Base-by-base conservation (phyloP, 768 basidiomycete genomes). In the Mycena epipterygia region DNA sequence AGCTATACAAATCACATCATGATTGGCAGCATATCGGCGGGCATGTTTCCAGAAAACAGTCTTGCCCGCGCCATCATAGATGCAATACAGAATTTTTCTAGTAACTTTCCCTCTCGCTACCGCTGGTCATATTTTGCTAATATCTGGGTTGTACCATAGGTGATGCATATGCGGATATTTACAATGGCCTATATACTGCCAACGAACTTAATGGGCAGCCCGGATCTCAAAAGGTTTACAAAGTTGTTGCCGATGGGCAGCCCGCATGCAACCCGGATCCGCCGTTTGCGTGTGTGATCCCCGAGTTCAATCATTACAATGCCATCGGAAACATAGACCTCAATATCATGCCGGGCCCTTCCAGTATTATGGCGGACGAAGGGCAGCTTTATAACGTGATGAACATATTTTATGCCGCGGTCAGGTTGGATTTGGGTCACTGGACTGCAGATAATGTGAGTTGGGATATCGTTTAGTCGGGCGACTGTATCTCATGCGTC, bases 261-360 rank as follows among this genome's bases (percentile, higher is more conserved):
- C 53, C 72, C 16, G 30, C 35, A 25, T 68, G 66, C 32, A 19
- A 25, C 41, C 27, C 57, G 7, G 27, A 25, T n/a, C 8, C 53
- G 32, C 63, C 60, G 11, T 21, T 27, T 46, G 39, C 52, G 19
- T 61, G 59, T 57, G 25, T 48, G 12, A 53, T 51, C 39, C 68
- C 63, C 11, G 9, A 41, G 19, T 64, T 66, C 37, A 25, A 57
- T 17, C 57, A 32, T 30, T 67, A 70, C 39, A 53, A 64, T 33
- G 69, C 58, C 6, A 71, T 73, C 27, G 58, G 64, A n/a, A 70
- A 73, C 41, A 67, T 56, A 7, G 59, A 66, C 41, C 69, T 73
- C 23, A 63, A 72, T 49, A 67, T 72, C 32, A 19, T 64, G 8
- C 30, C 35, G 21, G 42, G 33, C 13, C 12, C 64, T 7, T 23